phyloP scores from a whole-genome alignment of 352 stramenopile species.

The Thraustochytrium sp. region DNA sequence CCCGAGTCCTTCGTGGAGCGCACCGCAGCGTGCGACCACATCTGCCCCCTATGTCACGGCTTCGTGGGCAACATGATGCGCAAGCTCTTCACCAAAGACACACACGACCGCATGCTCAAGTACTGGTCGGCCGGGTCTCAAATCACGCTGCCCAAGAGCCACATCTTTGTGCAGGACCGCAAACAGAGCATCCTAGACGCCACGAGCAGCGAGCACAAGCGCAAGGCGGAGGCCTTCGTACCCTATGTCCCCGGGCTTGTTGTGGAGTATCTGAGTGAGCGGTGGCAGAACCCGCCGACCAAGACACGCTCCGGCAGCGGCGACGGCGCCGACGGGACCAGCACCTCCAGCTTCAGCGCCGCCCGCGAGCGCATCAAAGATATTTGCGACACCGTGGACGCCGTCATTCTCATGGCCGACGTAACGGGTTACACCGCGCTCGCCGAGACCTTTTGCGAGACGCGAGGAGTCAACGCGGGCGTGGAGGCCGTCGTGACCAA shows the following conservation, averaged over 20 bases:
- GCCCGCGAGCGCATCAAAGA: not conserved
- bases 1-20: not conserved
- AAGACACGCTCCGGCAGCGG: not conserved
- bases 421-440: conserved; percentile 88
- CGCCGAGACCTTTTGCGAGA: conserved; percentile 76
- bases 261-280: conserved; percentile 25
- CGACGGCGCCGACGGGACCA: not conserved
- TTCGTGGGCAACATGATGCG: conserved; percentile 29
- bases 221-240: conserved; percentile 13
- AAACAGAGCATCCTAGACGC: conserved; percentile 16
- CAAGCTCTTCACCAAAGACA: conserved; percentile 18
- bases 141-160: conserved; percentile 18
- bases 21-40: not conserved
- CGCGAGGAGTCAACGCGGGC: conserved; percentile 56
- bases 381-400: conserved; percentile 29
- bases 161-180: conserved; percentile 36
- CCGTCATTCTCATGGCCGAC: conserved; percentile 75
- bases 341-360: not conserved
- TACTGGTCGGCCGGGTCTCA: not conserved
- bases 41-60: conserved; percentile 8
- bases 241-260: conserved; percentile 33
- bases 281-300: not conserved
- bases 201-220: conserved; percentile 20
- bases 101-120: not conserved
- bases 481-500: conserved; percentile 67